Evolutionary conservation across 2,329 filamentous ascomycete genomes (phyloP).

Genomic region (Phialophora expanda): DNA sequence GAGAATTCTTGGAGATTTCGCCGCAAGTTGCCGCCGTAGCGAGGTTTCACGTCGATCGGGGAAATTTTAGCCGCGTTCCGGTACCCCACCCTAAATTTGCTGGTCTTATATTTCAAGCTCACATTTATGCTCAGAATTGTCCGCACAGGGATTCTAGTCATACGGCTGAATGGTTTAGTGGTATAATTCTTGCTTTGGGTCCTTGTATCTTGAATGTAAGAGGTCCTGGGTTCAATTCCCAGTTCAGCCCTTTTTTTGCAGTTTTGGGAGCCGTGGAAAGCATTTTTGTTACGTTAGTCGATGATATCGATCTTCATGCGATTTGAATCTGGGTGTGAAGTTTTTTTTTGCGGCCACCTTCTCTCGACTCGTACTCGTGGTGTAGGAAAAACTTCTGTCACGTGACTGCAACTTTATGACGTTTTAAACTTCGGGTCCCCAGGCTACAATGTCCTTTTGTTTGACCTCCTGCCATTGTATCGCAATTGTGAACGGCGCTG

Average conservation of each 20-base stretch:
- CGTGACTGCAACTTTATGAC: neutral
- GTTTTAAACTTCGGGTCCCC: neutral
- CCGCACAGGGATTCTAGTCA: neutral
- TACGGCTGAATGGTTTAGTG: conserved; percentile 38
- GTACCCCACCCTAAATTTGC: neutral
- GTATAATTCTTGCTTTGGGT: conserved; percentile 42
- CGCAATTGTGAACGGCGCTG: neutral
- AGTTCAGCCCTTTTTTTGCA: conserved; percentile 35
- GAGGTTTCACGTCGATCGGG: neutral
- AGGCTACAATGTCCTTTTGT: neutral
- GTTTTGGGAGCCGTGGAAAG: neutral
- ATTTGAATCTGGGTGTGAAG: neutral
- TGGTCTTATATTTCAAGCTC: too few species aligned
- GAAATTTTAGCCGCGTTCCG: conserved; percentile 24
- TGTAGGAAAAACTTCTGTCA: conserved; percentile 6
- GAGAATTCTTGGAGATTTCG: conserved; percentile 30
- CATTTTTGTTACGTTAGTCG: neutral
- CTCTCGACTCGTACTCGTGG: neutral
- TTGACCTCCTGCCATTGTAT: neutral
- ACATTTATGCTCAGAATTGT: neutral
- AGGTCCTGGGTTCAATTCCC: conserved; percentile 41
- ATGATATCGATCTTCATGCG: neutral
- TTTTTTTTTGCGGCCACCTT: neutral
- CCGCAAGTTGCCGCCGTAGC: conserved; percentile 32
- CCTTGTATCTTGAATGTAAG: conserved; percentile 35